Evolutionary conservation across 2,329 filamentous ascomycete species (phyloP).

Genomic region (Raffaelea deltoideospora): DNA sequence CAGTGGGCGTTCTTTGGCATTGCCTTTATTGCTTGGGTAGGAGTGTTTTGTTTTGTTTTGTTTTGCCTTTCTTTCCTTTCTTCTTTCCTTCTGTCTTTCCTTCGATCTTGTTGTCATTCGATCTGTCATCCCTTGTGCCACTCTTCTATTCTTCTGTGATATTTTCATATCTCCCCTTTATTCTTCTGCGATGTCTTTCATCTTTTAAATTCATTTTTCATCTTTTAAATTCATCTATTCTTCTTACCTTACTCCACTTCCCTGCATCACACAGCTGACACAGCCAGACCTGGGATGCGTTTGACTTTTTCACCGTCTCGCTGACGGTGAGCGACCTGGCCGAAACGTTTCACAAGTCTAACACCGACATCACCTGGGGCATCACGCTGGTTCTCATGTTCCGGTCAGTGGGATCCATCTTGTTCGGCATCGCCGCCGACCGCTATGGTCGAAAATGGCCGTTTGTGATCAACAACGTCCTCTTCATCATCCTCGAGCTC

Average conservation of each 20-base stretch:
- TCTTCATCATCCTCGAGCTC: conserved; percentile 36
- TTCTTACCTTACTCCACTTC: background rate
- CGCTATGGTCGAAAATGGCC: conserved; percentile 72
- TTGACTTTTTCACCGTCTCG: conserved; percentile 69
- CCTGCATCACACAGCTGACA: background rate
- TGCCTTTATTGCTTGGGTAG: conserved; percentile 55
- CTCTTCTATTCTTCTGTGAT: conserved; percentile 53
- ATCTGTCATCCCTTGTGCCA: too few relatives aligned
- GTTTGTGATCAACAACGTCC: conserved; percentile 66
- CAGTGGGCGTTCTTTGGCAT: conserved; percentile 67
- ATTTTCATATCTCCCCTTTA: too few relatives aligned
- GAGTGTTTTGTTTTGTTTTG: too few relatives aligned
- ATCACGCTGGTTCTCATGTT: conserved; percentile 64
- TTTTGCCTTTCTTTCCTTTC: background rate
- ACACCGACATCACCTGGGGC: conserved; percentile 56
- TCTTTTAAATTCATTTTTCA: background rate
- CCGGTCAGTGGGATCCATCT: conserved; percentile 57
- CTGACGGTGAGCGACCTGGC: conserved; percentile 62
- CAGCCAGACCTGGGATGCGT: conserved; percentile 52
- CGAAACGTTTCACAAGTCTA: conserved; percentile 30
- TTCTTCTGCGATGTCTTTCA: background rate
- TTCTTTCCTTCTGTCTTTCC: background rate
- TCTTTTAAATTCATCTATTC: too few relatives aligned
- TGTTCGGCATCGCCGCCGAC: conserved; percentile 66
- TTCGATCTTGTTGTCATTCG: too few relatives aligned